phyloP scores from a whole-genome alignment of 192 early-diverging fungal species.

The Glomus cerebriforme region DNA sequence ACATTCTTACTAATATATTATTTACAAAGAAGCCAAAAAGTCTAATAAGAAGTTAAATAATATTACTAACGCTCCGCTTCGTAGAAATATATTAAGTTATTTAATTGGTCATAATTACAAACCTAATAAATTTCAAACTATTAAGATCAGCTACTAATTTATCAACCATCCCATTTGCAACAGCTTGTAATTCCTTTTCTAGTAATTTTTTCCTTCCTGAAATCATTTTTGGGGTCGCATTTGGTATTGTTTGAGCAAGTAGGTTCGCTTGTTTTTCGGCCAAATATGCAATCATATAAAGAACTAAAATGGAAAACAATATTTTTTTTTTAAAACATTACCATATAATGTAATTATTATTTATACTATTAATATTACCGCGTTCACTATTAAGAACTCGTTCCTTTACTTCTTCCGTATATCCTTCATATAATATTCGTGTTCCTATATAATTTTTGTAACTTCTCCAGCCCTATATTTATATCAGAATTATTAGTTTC shows the following conservation, averaged over 20 bases:
- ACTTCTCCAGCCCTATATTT: conserved; percentile 73
- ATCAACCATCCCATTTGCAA: conserved; percentile 57
- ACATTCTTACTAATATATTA: conserved; percentile 75
- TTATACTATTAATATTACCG: conserved; percentile 45
- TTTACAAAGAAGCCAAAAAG: conserved; percentile 72
- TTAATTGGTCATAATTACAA: conserved; percentile 8
- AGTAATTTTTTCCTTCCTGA: conserved; percentile 41
- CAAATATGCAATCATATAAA: conserved; percentile 37
- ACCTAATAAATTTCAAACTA: conserved; percentile 64
- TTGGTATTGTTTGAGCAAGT: conserved; percentile 38
- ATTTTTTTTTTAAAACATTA: neutral
- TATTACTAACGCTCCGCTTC: neutral
- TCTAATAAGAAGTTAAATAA: conserved; percentile 39
- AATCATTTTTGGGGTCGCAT: conserved; percentile 39
- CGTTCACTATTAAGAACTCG: conserved; percentile 54
- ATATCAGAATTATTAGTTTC: neutral
- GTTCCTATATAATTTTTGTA: conserved; percentile 77
- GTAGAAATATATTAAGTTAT: conserved; percentile 1
- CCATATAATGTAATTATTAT: neutral
- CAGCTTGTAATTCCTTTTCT: conserved; percentile 50
- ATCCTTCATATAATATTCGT: conserved; percentile 68
- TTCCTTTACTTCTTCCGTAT: conserved; percentile 63
- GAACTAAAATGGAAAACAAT: conserved; percentile 9
- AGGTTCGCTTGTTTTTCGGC: conserved; percentile 45
- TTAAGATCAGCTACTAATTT: conserved; percentile 67